A percentile compares a stretch with the other conserved stretches of the same genome.
Evolutionary conservation across 2,329 filamentous ascomycete species (phyloP).

Genomic region (Aspergillus alliaceus): DNA sequence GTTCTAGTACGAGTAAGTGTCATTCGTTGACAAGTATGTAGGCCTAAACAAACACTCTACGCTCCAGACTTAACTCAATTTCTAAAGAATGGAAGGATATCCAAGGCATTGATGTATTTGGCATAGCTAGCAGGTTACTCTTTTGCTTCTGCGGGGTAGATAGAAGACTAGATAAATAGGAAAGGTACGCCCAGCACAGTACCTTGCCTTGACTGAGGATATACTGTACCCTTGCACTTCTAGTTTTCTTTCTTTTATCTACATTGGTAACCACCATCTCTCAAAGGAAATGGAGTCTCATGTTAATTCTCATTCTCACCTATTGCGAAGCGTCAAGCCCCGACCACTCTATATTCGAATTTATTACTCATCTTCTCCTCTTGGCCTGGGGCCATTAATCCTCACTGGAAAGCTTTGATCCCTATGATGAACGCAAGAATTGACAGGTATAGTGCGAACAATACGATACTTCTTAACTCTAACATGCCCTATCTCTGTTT

Average conservation of each 20-base stretch:
- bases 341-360: not conserved
- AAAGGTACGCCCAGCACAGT: not conserved
- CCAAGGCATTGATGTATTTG: not conserved
- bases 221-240: not conserved
- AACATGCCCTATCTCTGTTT: not conserved
- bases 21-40: not conserved
- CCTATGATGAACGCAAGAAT: not conserved
- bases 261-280: too few relatives aligned
- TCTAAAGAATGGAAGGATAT: not conserved
- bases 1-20: not conserved
- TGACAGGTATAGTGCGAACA: not conserved
- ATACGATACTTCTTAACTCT: not conserved
- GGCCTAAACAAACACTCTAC: not conserved
- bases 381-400: not conserved
- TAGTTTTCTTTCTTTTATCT: not conserved
- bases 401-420: not conserved
- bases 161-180: not conserved
- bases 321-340: not conserved
- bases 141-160: not conserved
- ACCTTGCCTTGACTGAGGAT: not conserved
- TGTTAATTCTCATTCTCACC: not conserved
- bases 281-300: not conserved
- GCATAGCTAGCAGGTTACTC: not conserved
- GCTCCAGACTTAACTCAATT: not conserved
- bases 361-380: not conserved